phyloP scores from a whole-genome alignment of 805 yeast genomes.

The Scheffersomyces coipomensis region DNA sequence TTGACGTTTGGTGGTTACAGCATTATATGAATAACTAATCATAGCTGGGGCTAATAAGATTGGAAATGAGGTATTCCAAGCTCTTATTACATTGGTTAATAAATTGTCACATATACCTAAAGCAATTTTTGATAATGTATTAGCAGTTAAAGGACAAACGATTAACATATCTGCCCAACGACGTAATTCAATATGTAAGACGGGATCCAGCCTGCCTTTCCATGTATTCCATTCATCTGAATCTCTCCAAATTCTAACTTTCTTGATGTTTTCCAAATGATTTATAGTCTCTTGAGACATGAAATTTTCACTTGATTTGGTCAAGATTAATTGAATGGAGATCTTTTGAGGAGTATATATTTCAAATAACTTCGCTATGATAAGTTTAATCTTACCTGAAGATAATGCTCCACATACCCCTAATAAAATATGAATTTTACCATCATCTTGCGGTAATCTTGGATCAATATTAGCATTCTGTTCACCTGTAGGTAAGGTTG shows the following conservation, averaged over 20 bases:
- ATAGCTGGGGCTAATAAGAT: slow-evolving; percentile 91
- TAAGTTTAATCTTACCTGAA: slow-evolving; percentile 49
- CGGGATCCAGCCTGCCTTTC: slow-evolving; percentile 82
- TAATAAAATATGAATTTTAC: slow-evolving; percentile 52
- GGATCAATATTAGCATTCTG: slow-evolving; percentile 54
- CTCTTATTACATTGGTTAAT: slow-evolving; percentile 84
- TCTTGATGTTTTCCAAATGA: slow-evolving; percentile 35
- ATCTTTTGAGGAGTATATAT: slow-evolving; percentile 50
- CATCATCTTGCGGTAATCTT: slow-evolving; percentile 50
- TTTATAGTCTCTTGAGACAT: slow-evolving; percentile 45
- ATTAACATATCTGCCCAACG: slow-evolving; percentile 95
- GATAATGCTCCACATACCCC: slow-evolving; percentile 62
- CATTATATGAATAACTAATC: slow-evolving; percentile 90
- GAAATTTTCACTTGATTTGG: slow-evolving; percentile 53
- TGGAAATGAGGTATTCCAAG: slow-evolving; percentile 94
- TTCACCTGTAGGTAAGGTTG: slow-evolving; percentile 18
- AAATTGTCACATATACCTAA: slow-evolving; percentile 91
- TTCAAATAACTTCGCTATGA: slow-evolving; percentile 51
- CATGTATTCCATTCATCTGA: slow-evolving; percentile 71
- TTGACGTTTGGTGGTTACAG: slow-evolving; percentile 84
- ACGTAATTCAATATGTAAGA: slow-evolving; percentile 88
- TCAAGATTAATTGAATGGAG: slow-evolving; percentile 53
- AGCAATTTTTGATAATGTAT: slow-evolving; percentile 85
- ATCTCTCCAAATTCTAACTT: slow-evolving; percentile 56
- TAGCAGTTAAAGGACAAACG: slow-evolving; percentile 94